These are phyloP conservation scores for Naegleria gruberi DNA, from an alignment of 208 protist species.

Conservation along the genomic window DNA sequence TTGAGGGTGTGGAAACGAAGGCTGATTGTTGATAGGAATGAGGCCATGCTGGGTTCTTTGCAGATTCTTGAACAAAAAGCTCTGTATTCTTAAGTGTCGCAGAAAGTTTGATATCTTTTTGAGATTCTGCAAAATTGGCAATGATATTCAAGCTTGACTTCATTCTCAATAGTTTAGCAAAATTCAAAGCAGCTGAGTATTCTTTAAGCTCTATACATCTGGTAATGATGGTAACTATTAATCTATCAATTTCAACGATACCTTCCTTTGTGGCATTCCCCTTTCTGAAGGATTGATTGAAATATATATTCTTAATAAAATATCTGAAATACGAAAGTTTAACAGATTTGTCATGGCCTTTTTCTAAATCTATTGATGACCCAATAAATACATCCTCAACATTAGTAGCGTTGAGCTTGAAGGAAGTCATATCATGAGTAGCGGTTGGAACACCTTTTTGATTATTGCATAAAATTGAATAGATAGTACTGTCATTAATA, in stretches of 20 bases:
- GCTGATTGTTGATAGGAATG: neutral
- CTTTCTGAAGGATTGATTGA: neutral
- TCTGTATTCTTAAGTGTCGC: neutral
- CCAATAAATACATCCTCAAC: neutral
- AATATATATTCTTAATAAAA: neutral
- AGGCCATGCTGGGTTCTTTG: neutral
- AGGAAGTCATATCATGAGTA: neutral
- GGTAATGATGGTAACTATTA: neutral
- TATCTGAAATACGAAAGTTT: neutral
- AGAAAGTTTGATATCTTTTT: neutral
- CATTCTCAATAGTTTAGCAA: neutral
- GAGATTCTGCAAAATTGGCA: neutral
- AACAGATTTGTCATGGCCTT: neutral
- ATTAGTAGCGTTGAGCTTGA: neutral
- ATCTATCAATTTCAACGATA: neutral
- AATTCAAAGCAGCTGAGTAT: neutral
- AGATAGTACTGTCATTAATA: neutral
- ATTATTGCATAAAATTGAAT: neutral
- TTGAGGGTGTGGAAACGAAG: neutral
- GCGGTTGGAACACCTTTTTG: neutral
- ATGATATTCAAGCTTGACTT: neutral
- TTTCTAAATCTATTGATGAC: neutral
- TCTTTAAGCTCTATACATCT: neutral
- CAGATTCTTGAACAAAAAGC: no score
- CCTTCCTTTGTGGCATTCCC: neutral